Conservation (phyloP, 1,284 basidiomycete genomes). For the Leucoagaricus sp. region DNA sequence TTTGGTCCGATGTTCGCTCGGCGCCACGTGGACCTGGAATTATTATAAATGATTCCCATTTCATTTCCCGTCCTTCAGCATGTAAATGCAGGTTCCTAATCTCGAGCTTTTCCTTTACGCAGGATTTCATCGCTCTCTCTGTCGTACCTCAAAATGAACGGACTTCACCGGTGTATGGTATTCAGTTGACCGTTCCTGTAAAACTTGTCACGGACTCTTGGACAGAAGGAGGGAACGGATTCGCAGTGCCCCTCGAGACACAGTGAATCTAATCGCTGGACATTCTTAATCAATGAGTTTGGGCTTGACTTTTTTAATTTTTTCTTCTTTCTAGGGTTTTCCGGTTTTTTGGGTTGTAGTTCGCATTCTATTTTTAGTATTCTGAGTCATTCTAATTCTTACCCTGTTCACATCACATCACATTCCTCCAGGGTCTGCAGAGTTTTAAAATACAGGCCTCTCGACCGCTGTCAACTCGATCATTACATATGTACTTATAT, state of each 20-base stretch:
- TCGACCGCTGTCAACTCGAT: too few relatives aligned
- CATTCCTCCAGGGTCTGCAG: too few relatives aligned
- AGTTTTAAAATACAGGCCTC: too few relatives aligned
- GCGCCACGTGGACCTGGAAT: too few relatives aligned
- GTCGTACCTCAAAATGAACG: constrained; percentile 31
- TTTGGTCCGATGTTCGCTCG: too few relatives aligned
- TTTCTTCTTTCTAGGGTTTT: neutral
- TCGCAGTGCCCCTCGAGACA: neutral
- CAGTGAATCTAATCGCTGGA: neutral
- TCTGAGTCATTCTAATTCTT: too few relatives aligned
- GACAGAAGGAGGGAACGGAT: neutral
- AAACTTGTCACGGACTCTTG: constrained; percentile 50
- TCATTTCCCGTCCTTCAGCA: too few relatives aligned
- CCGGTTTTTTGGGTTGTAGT: neutral
- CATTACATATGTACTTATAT: too few relatives aligned
- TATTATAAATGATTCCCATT: too few relatives aligned
- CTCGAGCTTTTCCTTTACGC: constrained; percentile 5
- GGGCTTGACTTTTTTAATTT: neutral
- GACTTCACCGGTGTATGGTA: constrained; percentile 31
- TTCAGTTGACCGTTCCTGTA: constrained; percentile 48
- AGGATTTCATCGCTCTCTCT: constrained; percentile 59
- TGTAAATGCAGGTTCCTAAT: too few relatives aligned
- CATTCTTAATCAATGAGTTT: neutral
- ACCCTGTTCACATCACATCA: too few relatives aligned
- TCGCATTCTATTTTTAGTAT: too few relatives aligned